Evolutionary conservation across 495 filamentous ascomycete species (phyloP), one percentile per base, ranked within the genome.

Genomic region (Aspergillus biplanus): DNA sequence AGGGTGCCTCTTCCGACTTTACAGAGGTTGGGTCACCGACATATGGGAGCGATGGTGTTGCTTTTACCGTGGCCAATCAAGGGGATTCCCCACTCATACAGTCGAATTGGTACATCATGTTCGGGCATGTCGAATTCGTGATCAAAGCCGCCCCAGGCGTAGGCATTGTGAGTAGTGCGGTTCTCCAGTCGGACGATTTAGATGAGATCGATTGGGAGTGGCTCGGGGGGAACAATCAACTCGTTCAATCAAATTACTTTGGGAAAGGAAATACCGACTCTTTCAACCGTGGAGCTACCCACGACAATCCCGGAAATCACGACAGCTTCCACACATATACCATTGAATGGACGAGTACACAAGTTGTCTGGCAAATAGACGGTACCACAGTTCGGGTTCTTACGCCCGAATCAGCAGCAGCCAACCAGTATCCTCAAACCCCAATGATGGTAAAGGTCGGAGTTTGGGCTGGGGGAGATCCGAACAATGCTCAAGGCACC

Each of bases 201-300:
- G 93, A 97, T 69, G 93, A 97, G 71, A 89, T 97, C 59, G 93
- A 96, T 73, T 94, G 89, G 89, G 92, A 94, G 71, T 93, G 90
- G 78, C 82, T 91, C 18, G 90, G 91, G 52, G 86, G 82, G 33
- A 86, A 91, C 66, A 71, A 75, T 47, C 79, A 77, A 49, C 70
- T 82, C 31, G 90, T 86, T 15, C 86, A 90, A 67, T 93, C 82
- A 78, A 96, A 96, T 77, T 96, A 92, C 70, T 97, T 92, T 66
- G 92, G 92, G 68, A 94, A 95, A 73, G 92, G 91, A 42, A 73
- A 85, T 63, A 92, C 91, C 48, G 82, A 77, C 7, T 79, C 80
- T 34, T 90, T 84, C 73, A 86, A 87, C 69, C 86, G 88, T 18
- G 90, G 84, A 56, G 80, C 79, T 31, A 85, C 82, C 67, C 82